Base-by-base conservation (phyloP, 169 alveolate genomes). In the Cryptosporidium meleagridis region DNA sequence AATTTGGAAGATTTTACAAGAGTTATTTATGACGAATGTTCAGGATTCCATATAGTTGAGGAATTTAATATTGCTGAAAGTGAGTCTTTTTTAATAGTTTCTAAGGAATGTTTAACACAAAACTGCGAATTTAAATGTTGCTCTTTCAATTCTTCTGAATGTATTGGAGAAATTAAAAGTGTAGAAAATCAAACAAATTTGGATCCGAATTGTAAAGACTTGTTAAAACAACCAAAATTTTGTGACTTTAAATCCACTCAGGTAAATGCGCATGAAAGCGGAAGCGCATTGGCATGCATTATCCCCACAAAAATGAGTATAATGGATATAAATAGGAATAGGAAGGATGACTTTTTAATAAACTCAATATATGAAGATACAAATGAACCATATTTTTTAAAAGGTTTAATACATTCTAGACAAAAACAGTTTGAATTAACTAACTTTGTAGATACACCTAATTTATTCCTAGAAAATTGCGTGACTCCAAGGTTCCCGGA, bases 11-110 rank as follows among this genome's bases (percentile, higher is more conserved):
- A 37, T 14, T 37, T 35, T 10, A 65, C 26, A 2, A 16, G 33
- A 33, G 23, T 59, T 21, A 2, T 12, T 14, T 73, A 33, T 35
- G 71, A 55, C 39, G 86, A 52, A 73, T 33, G 1, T 73, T 73
- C 86, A n/a, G 86, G 70, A 26, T 73, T 73, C 37, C 86, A 73
- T 18, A 53, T 73, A 18, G 55, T 73, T n/a, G 86, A 73, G 44
- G 70, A 41, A 8, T 73, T 73, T 59, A 23, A 73, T 55, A 55
- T 73, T 55, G 29, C 52, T 23, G 86, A 73, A 59, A 48, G 58
- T 59, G 86, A 73, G 55, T 73, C 86, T 4, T 73, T 53, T 55
- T 55, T 73, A 9, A 14, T 73, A 18, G 51, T 73, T 73, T 73
- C 86, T 53, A 62, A 73, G 33, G 85, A 70, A 48, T 48, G 23